Evolutionary conservation across 306 rosid species (phyloP).

Genomic region (Rubus parviflorus): DNA sequence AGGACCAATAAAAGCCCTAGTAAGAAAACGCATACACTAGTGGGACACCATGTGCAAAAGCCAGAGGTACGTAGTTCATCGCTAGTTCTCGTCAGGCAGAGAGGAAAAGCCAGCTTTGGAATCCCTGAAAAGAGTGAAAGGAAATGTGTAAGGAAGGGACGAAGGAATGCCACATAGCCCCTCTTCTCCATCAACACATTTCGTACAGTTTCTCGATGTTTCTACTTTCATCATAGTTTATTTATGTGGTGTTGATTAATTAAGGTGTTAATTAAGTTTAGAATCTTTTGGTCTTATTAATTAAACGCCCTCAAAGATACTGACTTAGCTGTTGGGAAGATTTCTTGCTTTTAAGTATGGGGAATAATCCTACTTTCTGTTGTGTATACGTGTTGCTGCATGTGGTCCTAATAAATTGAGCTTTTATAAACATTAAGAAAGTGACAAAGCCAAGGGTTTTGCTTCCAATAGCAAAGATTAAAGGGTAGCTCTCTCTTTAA

Average conservation of each 20-base stretch:
- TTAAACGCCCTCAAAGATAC: conserved; percentile 43
- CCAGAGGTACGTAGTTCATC: conserved; percentile 28
- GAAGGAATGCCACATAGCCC: conserved; percentile 50
- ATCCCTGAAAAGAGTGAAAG: conserved; percentile 48
- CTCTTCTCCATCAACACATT: conserved; percentile 46
- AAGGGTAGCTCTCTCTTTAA: conserved; percentile 13
- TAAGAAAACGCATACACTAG: conserved; percentile 2
- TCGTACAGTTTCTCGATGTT: conserved; percentile 38
- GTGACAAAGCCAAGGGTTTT: conserved; percentile 46
- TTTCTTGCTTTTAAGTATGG: conserved; percentile 55
- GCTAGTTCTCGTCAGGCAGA: conserved; percentile 26
- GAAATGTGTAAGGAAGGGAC: conserved; percentile 32
- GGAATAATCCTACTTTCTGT: conserved; percentile 47
- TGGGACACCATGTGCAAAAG: conserved; percentile 68
- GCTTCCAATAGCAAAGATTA: conserved; percentile 40
- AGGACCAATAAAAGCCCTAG: not conserved
- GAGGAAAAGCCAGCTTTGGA: conserved; percentile 55
- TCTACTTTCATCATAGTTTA: conserved; percentile 35
- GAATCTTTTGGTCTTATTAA: conserved; percentile 42
- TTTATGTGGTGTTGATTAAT: conserved; percentile 2
- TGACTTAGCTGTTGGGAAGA: conserved; percentile 58
- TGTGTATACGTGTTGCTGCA: conserved; percentile 13
- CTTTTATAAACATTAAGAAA: conserved; percentile 37
- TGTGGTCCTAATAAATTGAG: conserved; percentile 25
- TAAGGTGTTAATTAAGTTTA: conserved; percentile 28